Conservation (phyloP, 2,329 filamentous ascomycete species). For the Rosellinia necatrix region DNA sequence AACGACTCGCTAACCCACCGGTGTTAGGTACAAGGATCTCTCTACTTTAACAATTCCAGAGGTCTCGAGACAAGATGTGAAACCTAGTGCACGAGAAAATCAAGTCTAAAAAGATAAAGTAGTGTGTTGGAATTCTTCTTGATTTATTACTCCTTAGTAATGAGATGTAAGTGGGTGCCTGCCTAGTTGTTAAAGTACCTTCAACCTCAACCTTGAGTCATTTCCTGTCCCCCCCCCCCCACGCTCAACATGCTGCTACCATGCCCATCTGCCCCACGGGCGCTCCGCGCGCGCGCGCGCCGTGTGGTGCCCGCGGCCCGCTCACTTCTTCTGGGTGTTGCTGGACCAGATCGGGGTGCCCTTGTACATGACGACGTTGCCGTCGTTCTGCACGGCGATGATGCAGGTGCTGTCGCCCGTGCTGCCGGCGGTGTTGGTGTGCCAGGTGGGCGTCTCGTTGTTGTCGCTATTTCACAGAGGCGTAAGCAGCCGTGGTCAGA, state of each 20-base stretch:
- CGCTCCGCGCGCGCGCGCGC: neutral
- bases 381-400: conserved; percentile 40
- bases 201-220: neutral
- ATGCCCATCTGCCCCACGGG: neutral
- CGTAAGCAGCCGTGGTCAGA: too few species aligned
- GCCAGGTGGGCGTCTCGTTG: conserved; percentile 33
- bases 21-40: too few species aligned
- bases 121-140: too few species aligned
- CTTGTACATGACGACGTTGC: conserved; percentile 42
- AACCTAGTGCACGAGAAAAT: too few species aligned
- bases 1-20: too few species aligned
- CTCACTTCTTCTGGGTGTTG: conserved; percentile 32
- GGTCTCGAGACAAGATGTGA: too few species aligned
- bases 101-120: too few species aligned
- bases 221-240: neutral
- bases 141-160: too few species aligned
- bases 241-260: neutral
- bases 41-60: too few species aligned
- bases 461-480: conserved; percentile 14
- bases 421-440: conserved; percentile 34
- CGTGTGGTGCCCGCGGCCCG: neutral
- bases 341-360: conserved; percentile 41
- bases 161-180: conserved; percentile 6
- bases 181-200: neutral
- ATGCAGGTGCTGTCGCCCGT: conserved; percentile 34